Conservation (phyloP, 2,329 filamentous ascomycete genomes). For the Sclerotinia nivalis region DNA sequence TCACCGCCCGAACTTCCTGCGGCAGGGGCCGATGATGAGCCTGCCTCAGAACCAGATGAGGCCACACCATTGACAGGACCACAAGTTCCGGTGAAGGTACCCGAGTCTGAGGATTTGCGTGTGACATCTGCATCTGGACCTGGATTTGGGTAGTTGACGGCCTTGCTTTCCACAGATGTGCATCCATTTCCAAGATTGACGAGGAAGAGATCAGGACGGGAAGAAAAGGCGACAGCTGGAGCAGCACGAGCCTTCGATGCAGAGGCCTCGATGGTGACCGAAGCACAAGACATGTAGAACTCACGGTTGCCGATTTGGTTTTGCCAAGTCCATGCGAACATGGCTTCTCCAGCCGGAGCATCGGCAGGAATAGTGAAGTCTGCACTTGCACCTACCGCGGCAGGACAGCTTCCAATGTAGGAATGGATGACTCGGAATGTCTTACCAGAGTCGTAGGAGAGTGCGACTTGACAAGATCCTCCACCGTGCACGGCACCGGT, state of each 20-base stretch:
- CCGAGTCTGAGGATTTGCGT: slow-evolving; percentile 21
- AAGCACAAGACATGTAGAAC: slow-evolving; percentile 68
- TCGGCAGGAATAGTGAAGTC: slow-evolving; percentile 22
- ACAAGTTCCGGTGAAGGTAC: slow-evolving; percentile 34
- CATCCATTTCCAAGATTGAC: slow-evolving; percentile 58
- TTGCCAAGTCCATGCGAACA: slow-evolving; percentile 55
- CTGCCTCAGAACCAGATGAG: slow-evolving; percentile 21
- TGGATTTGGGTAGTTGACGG: slow-evolving; percentile 56
- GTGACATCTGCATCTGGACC: slow-evolving; percentile 47
- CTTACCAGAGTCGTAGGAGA: slow-evolving; percentile 58
- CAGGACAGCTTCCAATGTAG: slow-evolving; percentile 35
- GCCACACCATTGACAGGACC: slow-evolving; percentile 32
- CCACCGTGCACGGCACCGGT: slow-evolving; percentile 54
- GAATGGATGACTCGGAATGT: slow-evolving; percentile 61
- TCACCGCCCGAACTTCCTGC: neutral
- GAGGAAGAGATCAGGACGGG: slow-evolving; percentile 58
- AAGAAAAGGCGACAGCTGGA: slow-evolving; percentile 43
- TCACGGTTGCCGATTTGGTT: slow-evolving; percentile 62
- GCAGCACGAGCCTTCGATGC: slow-evolving; percentile 25
- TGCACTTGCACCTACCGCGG: neutral
- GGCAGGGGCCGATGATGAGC: slow-evolving; percentile 6
- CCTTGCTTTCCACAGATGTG: slow-evolving; percentile 48
- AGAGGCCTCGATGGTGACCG: slow-evolving; percentile 49
- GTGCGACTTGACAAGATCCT: slow-evolving; percentile 60
- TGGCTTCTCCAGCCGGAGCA: slow-evolving; percentile 28